Evolutionary conservation across 23 red algal species (phyloP).

Genomic region (Gracilariopsis chorda): DNA sequence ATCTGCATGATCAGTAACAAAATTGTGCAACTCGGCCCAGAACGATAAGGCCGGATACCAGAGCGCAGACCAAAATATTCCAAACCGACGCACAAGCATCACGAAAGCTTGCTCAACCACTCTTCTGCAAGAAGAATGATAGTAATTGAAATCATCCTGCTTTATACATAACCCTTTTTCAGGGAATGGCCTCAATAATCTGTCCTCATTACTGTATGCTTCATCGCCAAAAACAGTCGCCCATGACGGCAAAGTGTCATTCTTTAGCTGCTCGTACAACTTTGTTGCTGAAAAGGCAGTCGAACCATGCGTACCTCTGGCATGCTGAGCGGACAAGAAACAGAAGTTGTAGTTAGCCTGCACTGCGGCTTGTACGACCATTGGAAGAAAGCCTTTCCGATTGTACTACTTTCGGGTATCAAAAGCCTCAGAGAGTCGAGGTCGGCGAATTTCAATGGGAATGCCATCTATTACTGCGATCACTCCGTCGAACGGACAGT

Average conservation of each 20-base stretch:
- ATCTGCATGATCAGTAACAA: neutral
- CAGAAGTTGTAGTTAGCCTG: neutral
- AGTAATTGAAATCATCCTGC: neutral
- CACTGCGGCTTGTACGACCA: neutral
- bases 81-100: neutral
- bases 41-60: neutral
- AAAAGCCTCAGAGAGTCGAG: neutral
- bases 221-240: neutral
- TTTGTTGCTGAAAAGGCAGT: neutral
- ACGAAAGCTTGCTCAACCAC: neutral
- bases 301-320: neutral
- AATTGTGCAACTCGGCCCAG: conserved; percentile 6
- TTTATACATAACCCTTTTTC: neutral
- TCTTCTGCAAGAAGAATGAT: neutral
- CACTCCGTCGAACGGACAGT: neutral
- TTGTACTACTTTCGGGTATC: neutral
- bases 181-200: neutral
- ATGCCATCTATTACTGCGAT: neutral
- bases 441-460: neutral
- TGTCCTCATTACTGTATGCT: neutral
- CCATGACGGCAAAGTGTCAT: neutral
- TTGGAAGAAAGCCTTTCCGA: neutral
- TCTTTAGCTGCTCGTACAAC: neutral
- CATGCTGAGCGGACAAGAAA: neutral
- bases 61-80: neutral